A percentile compares a stretch with the other conserved stretches of the same genome.
These are phyloP conservation scores for Sporothrix mexicana DNA, from an alignment of 2,329 filamentous ascomycete species.

Conservation along the genomic window DNA sequence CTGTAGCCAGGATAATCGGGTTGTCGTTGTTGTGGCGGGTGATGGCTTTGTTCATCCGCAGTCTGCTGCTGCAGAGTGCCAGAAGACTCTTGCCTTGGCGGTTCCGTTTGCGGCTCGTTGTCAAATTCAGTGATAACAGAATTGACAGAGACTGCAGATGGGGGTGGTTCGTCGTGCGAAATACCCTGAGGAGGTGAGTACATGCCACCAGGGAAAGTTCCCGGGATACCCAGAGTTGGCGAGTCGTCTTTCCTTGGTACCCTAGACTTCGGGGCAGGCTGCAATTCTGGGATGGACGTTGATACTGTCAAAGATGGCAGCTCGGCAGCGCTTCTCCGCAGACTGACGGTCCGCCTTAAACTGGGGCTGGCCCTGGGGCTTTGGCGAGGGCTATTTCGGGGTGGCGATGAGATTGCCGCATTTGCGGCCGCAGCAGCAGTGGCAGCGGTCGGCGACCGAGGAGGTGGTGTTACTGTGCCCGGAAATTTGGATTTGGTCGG, in stretches of 20 bases:
- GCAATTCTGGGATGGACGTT: constrained; percentile 31
- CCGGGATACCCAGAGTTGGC: constrained; percentile 70
- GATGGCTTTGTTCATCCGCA: not conserved
- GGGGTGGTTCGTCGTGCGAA: constrained; percentile 54
- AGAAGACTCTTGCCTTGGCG: constrained; percentile 46
- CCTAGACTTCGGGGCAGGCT: constrained; percentile 32
- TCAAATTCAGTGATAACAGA: constrained; percentile 75
- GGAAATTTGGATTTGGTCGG: constrained; percentile 3
- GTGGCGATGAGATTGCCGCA: not conserved
- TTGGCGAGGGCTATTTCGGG: constrained; percentile 5
- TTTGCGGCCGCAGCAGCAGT: constrained; percentile 1
- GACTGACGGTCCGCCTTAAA: not conserved
- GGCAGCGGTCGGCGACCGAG: constrained; percentile 5
- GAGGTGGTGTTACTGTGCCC: constrained; percentile 5
- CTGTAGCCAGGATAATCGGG: not conserved
- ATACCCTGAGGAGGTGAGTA: constrained; percentile 44
- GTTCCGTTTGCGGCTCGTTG: constrained; percentile 69
- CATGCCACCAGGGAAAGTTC: constrained; percentile 59
- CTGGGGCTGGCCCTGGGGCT: not conserved
- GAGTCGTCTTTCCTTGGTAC: constrained; percentile 56
- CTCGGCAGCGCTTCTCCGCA: constrained; percentile 1
- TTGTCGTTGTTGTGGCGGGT: not conserved
- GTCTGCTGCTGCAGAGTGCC: not conserved
- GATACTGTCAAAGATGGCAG: constrained; percentile 22
- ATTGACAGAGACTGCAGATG: constrained; percentile 63